These are phyloP conservation scores for Coemansia sp. DNA, from an alignment of 192 early-diverging fungal genomes.

Conservation along the genomic window DNA sequence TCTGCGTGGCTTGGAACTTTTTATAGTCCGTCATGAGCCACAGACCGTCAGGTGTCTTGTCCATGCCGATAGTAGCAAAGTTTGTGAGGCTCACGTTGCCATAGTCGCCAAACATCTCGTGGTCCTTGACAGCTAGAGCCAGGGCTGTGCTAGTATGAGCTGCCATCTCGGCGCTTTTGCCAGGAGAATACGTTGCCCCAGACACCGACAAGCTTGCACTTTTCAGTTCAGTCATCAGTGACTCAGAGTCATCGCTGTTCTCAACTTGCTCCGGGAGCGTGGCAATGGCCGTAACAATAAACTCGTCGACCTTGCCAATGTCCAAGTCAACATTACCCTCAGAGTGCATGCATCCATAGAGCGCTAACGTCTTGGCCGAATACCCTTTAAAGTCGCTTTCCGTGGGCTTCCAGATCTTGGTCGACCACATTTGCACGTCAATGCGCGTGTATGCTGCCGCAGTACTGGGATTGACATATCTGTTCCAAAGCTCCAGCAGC, in stretches of 20 bases:
- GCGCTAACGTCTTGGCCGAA: slow-evolving; percentile 11
- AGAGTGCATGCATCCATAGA: slow-evolving; percentile 14
- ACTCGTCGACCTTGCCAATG: background rate
- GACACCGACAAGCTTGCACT: background rate
- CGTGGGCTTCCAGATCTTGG: slow-evolving; percentile 5
- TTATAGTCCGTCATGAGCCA: slow-evolving; percentile 12
- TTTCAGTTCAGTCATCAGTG: background rate
- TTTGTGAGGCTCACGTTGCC: background rate
- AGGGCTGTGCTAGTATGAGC: slow-evolving; percentile 10
- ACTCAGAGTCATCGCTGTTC: background rate
- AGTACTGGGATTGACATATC: slow-evolving; percentile 28
- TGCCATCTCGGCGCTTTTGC: background rate
- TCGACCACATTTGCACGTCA: slow-evolving; percentile 21
- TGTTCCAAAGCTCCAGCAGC: slow-evolving; percentile 33
- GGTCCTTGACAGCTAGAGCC: slow-evolving; percentile 11
- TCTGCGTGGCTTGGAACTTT: slow-evolving; percentile 17
- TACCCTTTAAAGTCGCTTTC: slow-evolving; percentile 3
- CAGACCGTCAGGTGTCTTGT: slow-evolving; percentile 10
- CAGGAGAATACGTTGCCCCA: background rate
- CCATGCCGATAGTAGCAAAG: slow-evolving; percentile 1
- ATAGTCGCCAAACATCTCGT: background rate
- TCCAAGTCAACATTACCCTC: slow-evolving; percentile 1
- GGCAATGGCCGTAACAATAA: background rate
- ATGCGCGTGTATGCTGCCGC: slow-evolving; percentile 26
- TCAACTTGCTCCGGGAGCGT: background rate